Conservation (phyloP, 2,329 filamentous ascomycete genomes). For the Arachnopeziza araneosa region DNA sequence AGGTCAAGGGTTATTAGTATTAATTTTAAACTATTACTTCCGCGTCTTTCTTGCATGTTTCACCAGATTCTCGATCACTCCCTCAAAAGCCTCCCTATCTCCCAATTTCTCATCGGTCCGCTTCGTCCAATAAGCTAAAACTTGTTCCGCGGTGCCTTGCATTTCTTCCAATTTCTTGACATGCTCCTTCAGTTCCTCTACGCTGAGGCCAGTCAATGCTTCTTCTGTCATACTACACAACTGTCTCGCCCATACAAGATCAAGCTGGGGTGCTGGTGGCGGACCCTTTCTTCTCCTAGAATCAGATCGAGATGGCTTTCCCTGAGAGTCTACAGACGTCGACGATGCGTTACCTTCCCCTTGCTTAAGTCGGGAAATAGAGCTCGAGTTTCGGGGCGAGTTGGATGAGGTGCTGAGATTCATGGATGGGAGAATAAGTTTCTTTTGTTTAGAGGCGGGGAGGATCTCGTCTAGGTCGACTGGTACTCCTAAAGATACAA, state of each 20-base stretch:
- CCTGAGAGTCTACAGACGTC: slow-evolving; percentile 54
- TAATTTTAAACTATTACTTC: slow-evolving; percentile 45
- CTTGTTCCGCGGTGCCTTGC: slow-evolving; percentile 65
- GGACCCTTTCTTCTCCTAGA: slow-evolving; percentile 43
- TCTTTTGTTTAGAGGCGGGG: slow-evolving; percentile 96
- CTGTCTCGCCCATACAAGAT: slow-evolving; percentile 71
- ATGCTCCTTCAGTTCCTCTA: slow-evolving; percentile 69
- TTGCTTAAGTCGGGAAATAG: slow-evolving; percentile 26
- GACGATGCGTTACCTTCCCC: slow-evolving; percentile 47
- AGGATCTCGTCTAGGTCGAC: slow-evolving; percentile 97
- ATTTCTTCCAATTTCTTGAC: slow-evolving; percentile 63
- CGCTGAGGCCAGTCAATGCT: slow-evolving; percentile 72
- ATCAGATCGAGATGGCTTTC: slow-evolving; percentile 41
- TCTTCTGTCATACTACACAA: slow-evolving; percentile 80
- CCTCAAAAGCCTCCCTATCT: slow-evolving; percentile 90
- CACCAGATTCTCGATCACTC: slow-evolving; percentile 93
- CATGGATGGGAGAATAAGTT: slow-evolving; percentile 85
- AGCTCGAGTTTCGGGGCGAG: slow-evolving; percentile 49
- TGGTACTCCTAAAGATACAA: slow-evolving; percentile 91
- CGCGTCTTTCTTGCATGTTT: slow-evolving; percentile 83
- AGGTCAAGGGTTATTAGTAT: neutral
- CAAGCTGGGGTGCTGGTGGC: slow-evolving; percentile 66
- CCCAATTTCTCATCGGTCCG: slow-evolving; percentile 79
- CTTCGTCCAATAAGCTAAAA: slow-evolving; percentile 85
- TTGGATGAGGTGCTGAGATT: slow-evolving; percentile 40